Conservation (phyloP, 148 eudicot species). For the Fagopyrum tataricum region DNA sequence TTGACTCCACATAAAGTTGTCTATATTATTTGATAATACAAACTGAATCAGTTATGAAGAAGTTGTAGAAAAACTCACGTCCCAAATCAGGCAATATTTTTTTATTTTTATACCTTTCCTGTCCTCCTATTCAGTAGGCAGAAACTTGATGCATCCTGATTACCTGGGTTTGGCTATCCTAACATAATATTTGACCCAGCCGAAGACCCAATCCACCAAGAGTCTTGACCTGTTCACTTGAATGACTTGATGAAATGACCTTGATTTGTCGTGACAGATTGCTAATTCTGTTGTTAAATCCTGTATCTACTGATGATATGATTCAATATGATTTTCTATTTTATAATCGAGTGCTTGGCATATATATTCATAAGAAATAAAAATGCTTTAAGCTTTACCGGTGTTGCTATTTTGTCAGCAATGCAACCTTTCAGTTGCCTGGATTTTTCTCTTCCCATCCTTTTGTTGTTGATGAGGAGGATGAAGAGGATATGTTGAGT, state of each 20-base stretch:
- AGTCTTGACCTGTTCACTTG: not conserved
- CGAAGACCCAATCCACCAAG: not conserved
- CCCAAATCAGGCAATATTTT: not conserved
- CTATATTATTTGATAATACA: too few relatives aligned
- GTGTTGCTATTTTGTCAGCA: conserved; percentile 42
- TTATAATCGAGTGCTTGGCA: not conserved
- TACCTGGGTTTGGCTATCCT: not conserved
- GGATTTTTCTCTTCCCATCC: conserved; percentile 60
- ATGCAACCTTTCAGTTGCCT: conserved; percentile 81
- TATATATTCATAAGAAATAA: not conserved
- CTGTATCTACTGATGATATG: not conserved
- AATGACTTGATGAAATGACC: conserved; percentile 1
- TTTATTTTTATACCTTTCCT: not conserved
- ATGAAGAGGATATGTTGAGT: conserved; percentile 37
- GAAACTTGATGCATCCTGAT: not conserved
- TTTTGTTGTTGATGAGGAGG: conserved; percentile 80
- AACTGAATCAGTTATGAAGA: too few relatives aligned
- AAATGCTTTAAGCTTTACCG: not conserved
- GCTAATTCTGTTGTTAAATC: not conserved
- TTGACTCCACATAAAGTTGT: too few relatives aligned
- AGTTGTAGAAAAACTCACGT: not conserved
- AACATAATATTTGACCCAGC: not conserved
- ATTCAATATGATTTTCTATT: not conserved
- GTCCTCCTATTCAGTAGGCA: not conserved
- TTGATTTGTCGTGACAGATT: not conserved